Conservation (phyloP, 1,284 basidiomycete species). For the Athelia sp. region DNA sequence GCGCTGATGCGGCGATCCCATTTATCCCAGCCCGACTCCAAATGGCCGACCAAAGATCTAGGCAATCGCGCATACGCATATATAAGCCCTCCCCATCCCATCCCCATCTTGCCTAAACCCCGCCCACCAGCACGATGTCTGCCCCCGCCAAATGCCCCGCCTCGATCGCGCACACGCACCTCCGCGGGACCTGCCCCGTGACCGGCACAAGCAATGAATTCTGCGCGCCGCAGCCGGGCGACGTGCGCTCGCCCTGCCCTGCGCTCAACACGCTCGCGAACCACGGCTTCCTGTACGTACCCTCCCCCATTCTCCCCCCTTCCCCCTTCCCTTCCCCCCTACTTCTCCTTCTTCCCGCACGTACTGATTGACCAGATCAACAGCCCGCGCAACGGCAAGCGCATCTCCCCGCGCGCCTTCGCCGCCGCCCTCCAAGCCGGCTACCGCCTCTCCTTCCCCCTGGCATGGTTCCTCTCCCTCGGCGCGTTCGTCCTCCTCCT, state of each 20-base stretch:
- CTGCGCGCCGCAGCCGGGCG: background rate
- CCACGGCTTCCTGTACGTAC: slow-evolving; percentile 37
- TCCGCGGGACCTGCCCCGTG: background rate
- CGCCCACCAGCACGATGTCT: no score
- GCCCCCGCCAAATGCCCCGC: no score
- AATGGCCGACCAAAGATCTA: no score
- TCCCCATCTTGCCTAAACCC: no score
- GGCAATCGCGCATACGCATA: no score
- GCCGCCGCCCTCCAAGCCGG: slow-evolving; percentile 23
- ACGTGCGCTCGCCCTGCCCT: slow-evolving; percentile 36
- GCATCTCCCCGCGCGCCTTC: slow-evolving; percentile 24
- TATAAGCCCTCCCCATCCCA: no score
- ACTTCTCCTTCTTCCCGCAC: background rate
- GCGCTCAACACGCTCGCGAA: slow-evolving; percentile 45
- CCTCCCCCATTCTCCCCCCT: no score
- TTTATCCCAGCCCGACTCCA: no score
- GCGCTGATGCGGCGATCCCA: no score
- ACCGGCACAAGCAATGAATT: background rate
- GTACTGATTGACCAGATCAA: background rate
- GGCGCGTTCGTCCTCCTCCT: slow-evolving; percentile 21
- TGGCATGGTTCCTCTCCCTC: slow-evolving; percentile 27
- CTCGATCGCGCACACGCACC: background rate
- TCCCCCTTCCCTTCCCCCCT: no score
- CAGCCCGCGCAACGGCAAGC: slow-evolving; percentile 30
- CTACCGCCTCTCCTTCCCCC: slow-evolving; percentile 28